A percentile compares a stretch with the other conserved stretches of the same genome.
phyloP scores from a whole-genome alignment of 2,329 filamentous ascomycete genomes.

The Cladosporium sp. region DNA sequence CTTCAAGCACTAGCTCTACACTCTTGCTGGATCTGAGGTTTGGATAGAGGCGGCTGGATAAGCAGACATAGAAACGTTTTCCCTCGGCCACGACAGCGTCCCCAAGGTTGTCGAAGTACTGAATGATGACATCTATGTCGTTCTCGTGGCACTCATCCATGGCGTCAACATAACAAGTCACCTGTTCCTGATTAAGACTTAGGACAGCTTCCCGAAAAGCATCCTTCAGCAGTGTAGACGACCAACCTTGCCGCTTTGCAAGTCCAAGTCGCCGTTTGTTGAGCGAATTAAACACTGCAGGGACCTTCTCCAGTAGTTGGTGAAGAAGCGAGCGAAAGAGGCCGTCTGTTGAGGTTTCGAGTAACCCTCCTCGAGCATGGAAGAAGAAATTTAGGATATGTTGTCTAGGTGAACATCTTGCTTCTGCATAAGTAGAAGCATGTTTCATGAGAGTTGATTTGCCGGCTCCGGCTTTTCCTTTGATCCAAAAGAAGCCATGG shows the following conservation, averaged over 20 bases:
- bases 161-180: not conserved
- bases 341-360: not conserved
- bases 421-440: not conserved
- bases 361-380: not conserved
- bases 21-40: not conserved
- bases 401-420: not conserved
- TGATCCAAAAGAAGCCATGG: not conserved
- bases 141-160: not conserved
- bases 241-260: not conserved
- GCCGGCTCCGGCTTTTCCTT: not conserved
- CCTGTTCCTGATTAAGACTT: not conserved
- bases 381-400: not conserved
- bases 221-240: not conserved
- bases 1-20: not conserved
- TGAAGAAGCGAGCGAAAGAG: not conserved
- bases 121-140: not conserved
- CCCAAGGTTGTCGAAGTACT: not conserved
- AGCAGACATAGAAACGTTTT: not conserved
- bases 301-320: not conserved
- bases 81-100: not conserved
- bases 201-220: not conserved
- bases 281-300: not conserved
- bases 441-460: conserved; percentile 1
- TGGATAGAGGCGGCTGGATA: not conserved
- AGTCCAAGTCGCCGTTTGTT: not conserved